phyloP scores from a whole-genome alignment of 2,329 filamentous ascomycete species.

The Fusarium xyrophilum region DNA sequence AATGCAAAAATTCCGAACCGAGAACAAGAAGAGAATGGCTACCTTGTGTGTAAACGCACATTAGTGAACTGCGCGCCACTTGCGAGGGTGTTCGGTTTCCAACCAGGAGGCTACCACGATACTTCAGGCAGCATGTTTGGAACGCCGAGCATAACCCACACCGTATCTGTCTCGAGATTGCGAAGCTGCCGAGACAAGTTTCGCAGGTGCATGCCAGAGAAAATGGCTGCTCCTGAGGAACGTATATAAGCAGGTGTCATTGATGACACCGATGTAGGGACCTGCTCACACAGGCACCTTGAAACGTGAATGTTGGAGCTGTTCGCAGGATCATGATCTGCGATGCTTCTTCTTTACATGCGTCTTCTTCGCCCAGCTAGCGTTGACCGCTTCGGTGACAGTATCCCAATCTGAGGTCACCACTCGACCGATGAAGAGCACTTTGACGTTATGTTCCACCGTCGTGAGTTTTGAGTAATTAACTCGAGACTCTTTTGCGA shows the following conservation, averaged over 20 bases:
- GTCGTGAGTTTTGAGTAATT: conserved; percentile 65
- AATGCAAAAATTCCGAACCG: conserved; percentile 1
- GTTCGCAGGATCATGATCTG: conserved; percentile 14
- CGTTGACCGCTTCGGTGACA: conserved; percentile 55
- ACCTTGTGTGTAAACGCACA: conserved; percentile 10
- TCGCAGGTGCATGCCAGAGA: conserved; percentile 27
- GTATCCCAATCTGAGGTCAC: conserved; percentile 48
- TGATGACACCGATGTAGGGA: conserved; percentile 30
- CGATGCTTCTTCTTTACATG: conserved; percentile 44
- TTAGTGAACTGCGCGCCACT: background rate
- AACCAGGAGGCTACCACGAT: background rate
- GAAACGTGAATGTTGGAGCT: conserved; percentile 37
- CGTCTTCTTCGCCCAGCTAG: conserved; percentile 57
- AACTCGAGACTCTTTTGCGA: conserved; percentile 59
- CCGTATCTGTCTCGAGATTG: conserved; percentile 14
- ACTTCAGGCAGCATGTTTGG: conserved; percentile 1
- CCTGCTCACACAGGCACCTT: conserved; percentile 30
- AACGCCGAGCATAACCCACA: background rate
- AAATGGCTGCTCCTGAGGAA: conserved; percentile 37
- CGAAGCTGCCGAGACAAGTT: conserved; percentile 28
- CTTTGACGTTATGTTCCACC: conserved; percentile 64
- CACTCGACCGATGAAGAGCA: conserved; percentile 64
- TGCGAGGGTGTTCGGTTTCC: background rate
- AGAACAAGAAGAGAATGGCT: conserved; percentile 10
- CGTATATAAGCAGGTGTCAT: conserved; percentile 43